These are phyloP conservation scores for Russula vinacea DNA, from an alignment of 768 basidiomycete genomes.

Conservation along the genomic window DNA sequence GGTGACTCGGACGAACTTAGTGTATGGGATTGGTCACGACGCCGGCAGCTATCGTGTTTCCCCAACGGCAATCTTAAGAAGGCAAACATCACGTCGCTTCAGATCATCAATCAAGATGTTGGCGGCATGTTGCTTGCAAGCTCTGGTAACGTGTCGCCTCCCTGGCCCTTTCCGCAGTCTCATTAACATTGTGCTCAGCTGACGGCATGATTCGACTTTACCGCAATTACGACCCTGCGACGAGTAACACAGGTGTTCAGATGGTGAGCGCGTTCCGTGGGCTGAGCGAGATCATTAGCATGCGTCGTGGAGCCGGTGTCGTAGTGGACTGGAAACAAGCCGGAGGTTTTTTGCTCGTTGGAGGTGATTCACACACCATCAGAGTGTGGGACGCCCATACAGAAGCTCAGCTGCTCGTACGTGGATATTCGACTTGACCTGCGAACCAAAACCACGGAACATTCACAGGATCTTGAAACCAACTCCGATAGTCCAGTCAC, in stretches of 20 bases:
- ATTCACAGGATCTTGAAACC: slow-evolving; percentile 76
- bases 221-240: slow-evolving; percentile 80
- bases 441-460: not conserved
- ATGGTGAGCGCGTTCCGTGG: slow-evolving; percentile 95
- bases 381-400: slow-evolving; percentile 94
- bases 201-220: slow-evolving; percentile 91
- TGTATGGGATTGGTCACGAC: slow-evolving; percentile 92
- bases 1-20: slow-evolving; percentile 41
- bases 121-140: slow-evolving; percentile 86
- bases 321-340: slow-evolving; percentile 93
- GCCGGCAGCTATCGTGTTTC: slow-evolving; percentile 75
- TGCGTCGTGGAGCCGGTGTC: slow-evolving; percentile 77
- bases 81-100: slow-evolving; percentile 80
- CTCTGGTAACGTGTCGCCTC: slow-evolving; percentile 51
- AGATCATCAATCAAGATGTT: slow-evolving; percentile 94
- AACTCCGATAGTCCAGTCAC: slow-evolving; percentile 90
- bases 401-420: slow-evolving; percentile 71
- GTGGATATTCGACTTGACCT: slow-evolving; percentile 31
- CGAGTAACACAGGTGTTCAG: slow-evolving; percentile 71
- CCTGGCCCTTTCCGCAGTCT: not conserved
- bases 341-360: slow-evolving; percentile 79
- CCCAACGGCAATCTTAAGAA: slow-evolving; percentile 83
- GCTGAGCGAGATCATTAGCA: slow-evolving; percentile 69
- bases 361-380: slow-evolving; percentile 86
- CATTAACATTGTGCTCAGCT: slow-evolving; percentile 46